Conservation (phyloP, 176 grass and related monocot species). For the Tillandsia fasciculata region DNA sequence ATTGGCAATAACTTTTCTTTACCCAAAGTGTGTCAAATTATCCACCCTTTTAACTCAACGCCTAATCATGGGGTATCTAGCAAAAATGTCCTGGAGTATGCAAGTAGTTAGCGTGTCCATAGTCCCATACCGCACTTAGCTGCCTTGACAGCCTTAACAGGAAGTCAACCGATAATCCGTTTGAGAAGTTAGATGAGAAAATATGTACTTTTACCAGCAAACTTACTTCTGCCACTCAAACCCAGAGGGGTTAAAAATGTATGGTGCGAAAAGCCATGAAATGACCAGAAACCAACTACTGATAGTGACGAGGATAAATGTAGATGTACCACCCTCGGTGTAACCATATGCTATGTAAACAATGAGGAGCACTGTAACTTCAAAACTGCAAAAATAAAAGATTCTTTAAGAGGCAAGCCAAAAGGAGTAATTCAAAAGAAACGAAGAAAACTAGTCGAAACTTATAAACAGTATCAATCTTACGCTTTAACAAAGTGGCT, state of each 20-base stretch:
- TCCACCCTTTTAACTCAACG: too few species aligned
- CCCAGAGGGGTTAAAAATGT: slow-evolving; percentile 99
- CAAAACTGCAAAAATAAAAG: slow-evolving; percentile 47
- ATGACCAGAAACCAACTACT: slow-evolving; percentile 94
- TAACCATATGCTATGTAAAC: slow-evolving; percentile 93
- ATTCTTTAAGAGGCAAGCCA: background rate
- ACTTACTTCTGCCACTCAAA: slow-evolving; percentile 99
- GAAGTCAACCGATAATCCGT: background rate
- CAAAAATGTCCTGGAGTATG: background rate
- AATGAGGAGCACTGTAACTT: slow-evolving; percentile 84
- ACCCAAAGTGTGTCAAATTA: too few species aligned
- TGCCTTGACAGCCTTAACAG: background rate
- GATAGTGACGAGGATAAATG: slow-evolving; percentile 84
- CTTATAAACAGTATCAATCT: slow-evolving; percentile 1
- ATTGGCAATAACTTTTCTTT: too few species aligned
- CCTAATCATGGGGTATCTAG: background rate
- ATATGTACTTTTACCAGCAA: slow-evolving; percentile 1
- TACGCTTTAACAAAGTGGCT: slow-evolving; percentile 99
- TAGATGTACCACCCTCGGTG: slow-evolving; percentile 56
- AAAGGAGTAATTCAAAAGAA: background rate
- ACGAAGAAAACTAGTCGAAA: background rate
- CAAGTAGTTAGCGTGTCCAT: background rate
- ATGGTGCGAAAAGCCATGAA: slow-evolving; percentile 93
- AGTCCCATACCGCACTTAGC: background rate
- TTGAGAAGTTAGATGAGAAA: background rate